phyloP scores from a whole-genome alignment of 495 filamentous ascomycete genomes.

The Neurospora discreta region DNA sequence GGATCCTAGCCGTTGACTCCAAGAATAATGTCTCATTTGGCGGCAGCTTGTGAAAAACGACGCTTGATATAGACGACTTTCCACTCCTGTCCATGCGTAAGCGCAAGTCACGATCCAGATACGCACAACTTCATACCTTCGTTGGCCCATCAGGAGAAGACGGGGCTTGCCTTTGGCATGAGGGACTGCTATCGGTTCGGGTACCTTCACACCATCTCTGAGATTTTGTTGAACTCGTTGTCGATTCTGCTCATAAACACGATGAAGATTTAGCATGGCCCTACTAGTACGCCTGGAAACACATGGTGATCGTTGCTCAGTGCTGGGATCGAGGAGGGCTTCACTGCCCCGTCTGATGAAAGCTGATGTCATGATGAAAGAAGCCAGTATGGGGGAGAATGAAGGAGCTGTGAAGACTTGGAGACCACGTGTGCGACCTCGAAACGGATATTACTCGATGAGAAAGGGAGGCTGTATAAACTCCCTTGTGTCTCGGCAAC shows the following conservation, averaged over 20 bases:
- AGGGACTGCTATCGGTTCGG: slow-evolving; percentile 27
- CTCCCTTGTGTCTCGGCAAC: not conserved
- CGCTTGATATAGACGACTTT: slow-evolving; percentile 94
- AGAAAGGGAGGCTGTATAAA: not conserved
- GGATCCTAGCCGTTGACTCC: slow-evolving; percentile 84
- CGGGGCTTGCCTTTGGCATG: slow-evolving; percentile 60
- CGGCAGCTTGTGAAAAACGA: slow-evolving; percentile 95
- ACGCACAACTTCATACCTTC: slow-evolving; percentile 49
- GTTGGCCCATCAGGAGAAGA: slow-evolving; percentile 88
- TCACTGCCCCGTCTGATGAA: slow-evolving; percentile 4
- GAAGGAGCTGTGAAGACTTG: not conserved
- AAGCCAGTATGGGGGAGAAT: not conserved
- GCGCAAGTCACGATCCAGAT: slow-evolving; percentile 1
- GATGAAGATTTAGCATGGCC: slow-evolving; percentile 43
- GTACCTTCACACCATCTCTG: slow-evolving; percentile 24
- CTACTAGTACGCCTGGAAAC: slow-evolving; percentile 27
- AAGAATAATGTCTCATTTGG: slow-evolving; percentile 90
- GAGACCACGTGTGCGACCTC: not conserved
- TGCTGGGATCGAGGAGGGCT: slow-evolving; percentile 10
- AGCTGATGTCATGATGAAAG: slow-evolving; percentile 23
- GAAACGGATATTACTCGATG: not conserved
- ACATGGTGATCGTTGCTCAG: slow-evolving; percentile 12
- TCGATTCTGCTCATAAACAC: slow-evolving; percentile 45
- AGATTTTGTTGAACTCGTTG: slow-evolving; percentile 29
- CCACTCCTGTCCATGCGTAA: slow-evolving; percentile 57